These are phyloP conservation scores for Anaeromyces robustus DNA, from an alignment of 192 early-diverging fungal species.

Conservation along the genomic window DNA sequence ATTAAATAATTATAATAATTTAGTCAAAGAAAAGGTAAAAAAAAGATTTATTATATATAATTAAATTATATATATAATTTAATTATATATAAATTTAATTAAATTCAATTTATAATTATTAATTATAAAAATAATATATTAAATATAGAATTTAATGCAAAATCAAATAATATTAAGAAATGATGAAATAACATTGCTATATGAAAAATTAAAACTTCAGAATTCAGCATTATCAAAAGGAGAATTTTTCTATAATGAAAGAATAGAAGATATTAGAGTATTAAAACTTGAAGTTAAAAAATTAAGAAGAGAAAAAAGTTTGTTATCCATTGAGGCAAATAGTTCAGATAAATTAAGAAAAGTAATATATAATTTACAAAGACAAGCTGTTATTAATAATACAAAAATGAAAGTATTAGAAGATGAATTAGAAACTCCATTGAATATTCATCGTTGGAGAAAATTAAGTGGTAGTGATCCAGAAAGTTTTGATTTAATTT, in stretches of 20 bases:
- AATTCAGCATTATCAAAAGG: slow-evolving; percentile 41
- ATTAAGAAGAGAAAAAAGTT: slow-evolving; percentile 35
- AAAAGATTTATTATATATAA: too few species aligned
- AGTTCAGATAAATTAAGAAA: slow-evolving; percentile 27
- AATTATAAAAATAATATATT: neutral
- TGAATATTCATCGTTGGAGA: slow-evolving; percentile 48
- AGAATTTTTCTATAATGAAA: slow-evolving; percentile 39
- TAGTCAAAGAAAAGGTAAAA: slow-evolving; percentile 35
- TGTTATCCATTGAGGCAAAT: slow-evolving; percentile 37
- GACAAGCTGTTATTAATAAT: slow-evolving; percentile 30
- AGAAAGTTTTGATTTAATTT: slow-evolving; percentile 37
- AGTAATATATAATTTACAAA: slow-evolving; percentile 34
- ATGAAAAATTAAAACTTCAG: slow-evolving; percentile 49
- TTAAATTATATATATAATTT: too few species aligned
- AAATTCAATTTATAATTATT: slow-evolving; percentile 30
- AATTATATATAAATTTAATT: neutral
- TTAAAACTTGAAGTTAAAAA: slow-evolving; percentile 43
- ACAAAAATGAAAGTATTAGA: slow-evolving; percentile 43
- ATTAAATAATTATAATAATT: slow-evolving; percentile 39
- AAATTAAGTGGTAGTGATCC: slow-evolving; percentile 40
- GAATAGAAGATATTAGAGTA: slow-evolving; percentile 44
- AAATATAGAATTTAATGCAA: neutral
- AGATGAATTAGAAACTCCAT: slow-evolving; percentile 43
- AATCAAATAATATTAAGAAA: slow-evolving; percentile 38
- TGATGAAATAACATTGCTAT: slow-evolving; percentile 38